These are phyloP conservation scores for Geum urbanum DNA, from an alignment of 306 rosid genomes.

Conservation along the genomic window DNA sequence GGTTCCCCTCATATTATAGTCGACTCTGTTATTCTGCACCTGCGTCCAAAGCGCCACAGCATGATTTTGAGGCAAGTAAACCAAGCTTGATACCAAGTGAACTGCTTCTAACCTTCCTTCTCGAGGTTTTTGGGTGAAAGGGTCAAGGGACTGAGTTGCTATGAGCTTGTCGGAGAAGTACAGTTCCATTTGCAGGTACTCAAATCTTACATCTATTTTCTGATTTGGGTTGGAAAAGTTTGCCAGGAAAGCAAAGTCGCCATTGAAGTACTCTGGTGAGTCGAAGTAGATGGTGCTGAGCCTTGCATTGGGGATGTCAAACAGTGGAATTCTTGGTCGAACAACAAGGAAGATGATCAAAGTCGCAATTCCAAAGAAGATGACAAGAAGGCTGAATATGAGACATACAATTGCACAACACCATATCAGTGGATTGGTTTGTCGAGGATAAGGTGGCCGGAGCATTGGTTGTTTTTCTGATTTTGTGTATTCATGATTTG, in stretches of 20 bases:
- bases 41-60: conserved; percentile 65
- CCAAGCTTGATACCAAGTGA: conserved; percentile 68
- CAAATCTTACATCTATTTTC: conserved; percentile 53
- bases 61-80: conserved; percentile 70
- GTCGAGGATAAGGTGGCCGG: conserved; percentile 35
- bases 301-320: conserved; percentile 75
- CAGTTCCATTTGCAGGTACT: conserved; percentile 53
- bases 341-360: conserved; percentile 57
- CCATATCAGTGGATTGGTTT: conserved; percentile 78
- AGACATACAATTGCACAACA: conserved; percentile 62
- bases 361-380: conserved; percentile 77
- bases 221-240: conserved; percentile 87
- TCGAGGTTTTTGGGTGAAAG: conserved; percentile 54
- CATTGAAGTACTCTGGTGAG: conserved; percentile 69
- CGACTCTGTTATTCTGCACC: conserved; percentile 54
- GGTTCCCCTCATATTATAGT: conserved; percentile 61
- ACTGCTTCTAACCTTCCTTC: conserved; percentile 59
- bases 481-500: conserved; percentile 20
- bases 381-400: conserved; percentile 66
- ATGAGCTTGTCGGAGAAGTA: conserved; percentile 70
- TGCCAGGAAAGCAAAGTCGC: conserved; percentile 63
- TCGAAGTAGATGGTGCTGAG: conserved; percentile 74
- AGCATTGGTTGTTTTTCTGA: conserved; percentile 36
- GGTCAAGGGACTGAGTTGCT: conserved; percentile 51
- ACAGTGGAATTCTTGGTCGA: conserved; percentile 57